Percentiles rank a stretch among this genome's conserved stretches.
Conservation (phyloP, 2,329 filamentous ascomycete genomes). For the Colletotrichum sp. region DNA sequence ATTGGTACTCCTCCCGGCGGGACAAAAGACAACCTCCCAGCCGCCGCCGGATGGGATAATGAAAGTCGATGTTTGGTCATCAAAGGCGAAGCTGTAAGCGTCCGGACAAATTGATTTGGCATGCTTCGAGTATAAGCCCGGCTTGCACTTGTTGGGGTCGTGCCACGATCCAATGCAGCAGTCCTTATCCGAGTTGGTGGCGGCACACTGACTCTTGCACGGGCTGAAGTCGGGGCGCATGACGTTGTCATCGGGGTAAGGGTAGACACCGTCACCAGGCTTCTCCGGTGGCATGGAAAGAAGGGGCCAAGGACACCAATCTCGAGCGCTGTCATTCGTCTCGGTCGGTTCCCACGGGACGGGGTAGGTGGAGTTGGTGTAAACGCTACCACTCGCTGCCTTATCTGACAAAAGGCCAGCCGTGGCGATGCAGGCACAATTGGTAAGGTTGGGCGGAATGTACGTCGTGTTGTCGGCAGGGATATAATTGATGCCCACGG, state of each 20-base stretch:
- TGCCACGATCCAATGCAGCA: conserved; percentile 78
- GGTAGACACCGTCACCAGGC: conserved; percentile 77
- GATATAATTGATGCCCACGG: conserved; percentile 66
- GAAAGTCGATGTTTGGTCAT: conserved; percentile 63
- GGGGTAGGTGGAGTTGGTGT: conserved; percentile 69
- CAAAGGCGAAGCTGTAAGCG: conserved; percentile 79
- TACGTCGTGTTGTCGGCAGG: conserved; percentile 65
- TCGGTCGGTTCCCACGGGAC: conserved; percentile 68
- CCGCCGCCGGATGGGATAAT: conserved; percentile 71
- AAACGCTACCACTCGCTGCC: conserved; percentile 58
- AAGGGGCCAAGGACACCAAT: conserved; percentile 84
- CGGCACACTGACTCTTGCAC: conserved; percentile 77
- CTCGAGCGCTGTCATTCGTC: conserved; percentile 59
- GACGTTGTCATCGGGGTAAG: conserved; percentile 79
- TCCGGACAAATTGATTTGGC: conserved; percentile 83
- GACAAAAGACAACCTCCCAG: conserved; percentile 82
- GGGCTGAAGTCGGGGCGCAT: conserved; percentile 75
- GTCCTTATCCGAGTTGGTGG: conserved; percentile 67
- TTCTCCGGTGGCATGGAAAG: conserved; percentile 70
- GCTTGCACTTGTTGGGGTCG: conserved; percentile 65
- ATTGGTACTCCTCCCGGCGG: conserved; percentile 62
- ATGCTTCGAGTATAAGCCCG: conserved; percentile 68
- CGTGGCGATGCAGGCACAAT: conserved; percentile 77
- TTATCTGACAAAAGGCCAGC: conserved; percentile 61
- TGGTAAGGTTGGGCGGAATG: conserved; percentile 78